These are phyloP conservation scores for Eutrema salsugineum DNA, from an alignment of 441 rosid genomes.

Conservation along the genomic window DNA sequence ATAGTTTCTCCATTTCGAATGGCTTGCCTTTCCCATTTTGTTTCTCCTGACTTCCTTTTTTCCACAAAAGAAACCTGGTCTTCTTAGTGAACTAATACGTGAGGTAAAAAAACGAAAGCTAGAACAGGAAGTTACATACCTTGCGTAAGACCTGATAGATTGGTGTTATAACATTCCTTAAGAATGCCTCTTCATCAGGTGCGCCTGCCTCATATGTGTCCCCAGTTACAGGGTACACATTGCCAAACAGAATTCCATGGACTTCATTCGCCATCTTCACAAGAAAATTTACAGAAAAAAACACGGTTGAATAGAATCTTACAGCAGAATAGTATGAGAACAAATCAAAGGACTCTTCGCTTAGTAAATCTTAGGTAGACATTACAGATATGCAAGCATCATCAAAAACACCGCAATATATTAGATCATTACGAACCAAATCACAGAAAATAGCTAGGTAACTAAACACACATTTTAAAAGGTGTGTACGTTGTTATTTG, in stretches of 20 bases:
- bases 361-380: background rate
- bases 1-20: slow-evolving; percentile 98
- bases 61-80: slow-evolving; percentile 22
- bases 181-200: slow-evolving; percentile 79
- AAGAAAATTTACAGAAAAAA: slow-evolving; percentile 22
- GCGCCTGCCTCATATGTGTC: slow-evolving; percentile 46
- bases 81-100: slow-evolving; percentile 1
- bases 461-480: background rate
- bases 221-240: slow-evolving; percentile 64
- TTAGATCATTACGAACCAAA: background rate
- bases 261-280: slow-evolving; percentile 85
- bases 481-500: background rate
- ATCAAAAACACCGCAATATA: background rate
- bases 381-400: slow-evolving; percentile 1
- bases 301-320: slow-evolving; percentile 13
- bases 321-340: background rate
- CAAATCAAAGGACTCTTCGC: background rate
- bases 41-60: slow-evolving; percentile 84
- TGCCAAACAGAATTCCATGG: slow-evolving; percentile 54
- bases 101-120: background rate
- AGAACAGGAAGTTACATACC: slow-evolving; percentile 45
- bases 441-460: background rate
- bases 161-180: slow-evolving; percentile 78
- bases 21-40: slow-evolving; percentile 84
- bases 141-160: slow-evolving; percentile 68